These are phyloP conservation scores for Ceratocystis ficicola DNA, from an alignment of 2,329 filamentous ascomycete genomes.

Conservation along the genomic window DNA sequence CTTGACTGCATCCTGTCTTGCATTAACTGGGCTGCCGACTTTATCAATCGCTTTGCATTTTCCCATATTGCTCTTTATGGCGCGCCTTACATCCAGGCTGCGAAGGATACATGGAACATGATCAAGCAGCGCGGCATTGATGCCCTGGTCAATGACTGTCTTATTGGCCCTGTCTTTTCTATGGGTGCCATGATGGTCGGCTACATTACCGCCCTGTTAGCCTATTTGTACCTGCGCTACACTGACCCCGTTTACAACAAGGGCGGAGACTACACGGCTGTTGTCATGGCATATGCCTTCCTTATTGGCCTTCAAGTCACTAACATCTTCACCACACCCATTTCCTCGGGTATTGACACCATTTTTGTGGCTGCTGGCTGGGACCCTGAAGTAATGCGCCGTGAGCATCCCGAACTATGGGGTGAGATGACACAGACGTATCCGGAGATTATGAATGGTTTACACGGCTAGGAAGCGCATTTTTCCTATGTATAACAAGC, in stretches of 20 bases:
- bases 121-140: conserved; percentile 88
- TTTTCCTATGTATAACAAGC: not conserved
- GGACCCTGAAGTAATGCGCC: conserved; percentile 61
- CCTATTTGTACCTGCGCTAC: conserved; percentile 77
- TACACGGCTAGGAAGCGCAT: conserved; percentile 43
- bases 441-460: conserved; percentile 67
- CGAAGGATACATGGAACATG: conserved; percentile 83
- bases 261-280: conserved; percentile 54
- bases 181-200: conserved; percentile 75
- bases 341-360: conserved; percentile 80
- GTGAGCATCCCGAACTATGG: conserved; percentile 73
- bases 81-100: conserved; percentile 71
- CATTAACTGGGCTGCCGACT: conserved; percentile 74
- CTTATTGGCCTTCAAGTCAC: conserved; percentile 82
- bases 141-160: conserved; percentile 76
- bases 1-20: conserved; percentile 64
- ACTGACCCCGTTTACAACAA: conserved; percentile 69
- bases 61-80: conserved; percentile 89
- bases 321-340: conserved; percentile 77
- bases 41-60: conserved; percentile 87
- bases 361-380: conserved; percentile 71
- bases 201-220: conserved; percentile 67
- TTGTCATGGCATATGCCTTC: conserved; percentile 76
- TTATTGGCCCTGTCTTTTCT: conserved; percentile 60
- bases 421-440: conserved; percentile 68